Percentiles rank a stretch among this genome's conserved stretches.
These are phyloP conservation scores for Samsoniella hepiali DNA, from an alignment of 2,329 filamentous ascomycete genomes.

Conservation along the genomic window DNA sequence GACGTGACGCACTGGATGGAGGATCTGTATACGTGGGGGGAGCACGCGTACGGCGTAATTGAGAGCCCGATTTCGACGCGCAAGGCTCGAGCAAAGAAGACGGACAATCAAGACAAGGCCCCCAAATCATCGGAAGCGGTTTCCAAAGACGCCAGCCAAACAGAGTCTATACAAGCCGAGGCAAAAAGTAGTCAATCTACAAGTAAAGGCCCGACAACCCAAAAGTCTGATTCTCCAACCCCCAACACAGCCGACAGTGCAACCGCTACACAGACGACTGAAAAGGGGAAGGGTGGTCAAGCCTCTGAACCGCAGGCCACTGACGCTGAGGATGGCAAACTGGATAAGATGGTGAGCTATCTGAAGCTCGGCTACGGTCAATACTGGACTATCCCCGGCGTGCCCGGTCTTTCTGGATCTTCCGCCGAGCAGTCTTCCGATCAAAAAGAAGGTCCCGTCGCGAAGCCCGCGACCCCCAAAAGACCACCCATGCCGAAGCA, in stretches of 20 bases:
- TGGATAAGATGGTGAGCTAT: conserved; percentile 59
- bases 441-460: conserved; percentile 16
- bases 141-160: background rate
- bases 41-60: conserved; percentile 78
- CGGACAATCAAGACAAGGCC: background rate
- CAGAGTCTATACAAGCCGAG: background rate
- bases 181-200: background rate
- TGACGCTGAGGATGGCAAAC: conserved; percentile 35
- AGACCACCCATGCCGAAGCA: conserved; percentile 17
- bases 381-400: conserved; percentile 54
- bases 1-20: conserved; percentile 84
- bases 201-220: background rate
- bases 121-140: background rate
- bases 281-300: background rate
- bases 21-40: conserved; percentile 79
- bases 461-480: conserved; percentile 18
- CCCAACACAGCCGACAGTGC: background rate
- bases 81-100: conserved; percentile 41
- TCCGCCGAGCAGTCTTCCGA: conserved; percentile 19
- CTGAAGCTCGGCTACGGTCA: conserved; percentile 66
- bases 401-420: conserved; percentile 20
- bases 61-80: conserved; percentile 72
- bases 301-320: background rate
- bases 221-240: background rate
- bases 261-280: background rate